Evolutionary conservation across 78 protist genomes (phyloP).

Genomic region (Reticulomyxa filosa): DNA sequence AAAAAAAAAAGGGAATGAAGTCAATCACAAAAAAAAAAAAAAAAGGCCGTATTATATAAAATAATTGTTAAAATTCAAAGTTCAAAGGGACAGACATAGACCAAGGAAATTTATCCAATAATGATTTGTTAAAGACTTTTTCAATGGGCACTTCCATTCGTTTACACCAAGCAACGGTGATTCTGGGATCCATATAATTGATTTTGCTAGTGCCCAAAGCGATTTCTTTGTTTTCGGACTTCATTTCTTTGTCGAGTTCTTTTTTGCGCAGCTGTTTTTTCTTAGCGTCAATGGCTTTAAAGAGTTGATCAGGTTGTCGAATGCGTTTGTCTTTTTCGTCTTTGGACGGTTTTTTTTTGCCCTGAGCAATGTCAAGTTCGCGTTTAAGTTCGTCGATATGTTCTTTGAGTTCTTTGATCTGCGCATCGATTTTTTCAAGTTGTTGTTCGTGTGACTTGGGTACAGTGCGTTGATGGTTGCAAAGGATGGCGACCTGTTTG

Average conservation of each 20-base stretch:
- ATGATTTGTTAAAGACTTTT: constrained; percentile 18
- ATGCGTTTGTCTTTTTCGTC: no score
- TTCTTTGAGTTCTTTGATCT: constrained; percentile 4
- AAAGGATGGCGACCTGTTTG: constrained; percentile 81
- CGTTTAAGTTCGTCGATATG: not conserved
- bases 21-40: no score
- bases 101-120: constrained; percentile 29
- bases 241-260: constrained; percentile 20
- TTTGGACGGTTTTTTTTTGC: not conserved
- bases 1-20: no score
- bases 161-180: constrained; percentile 88
- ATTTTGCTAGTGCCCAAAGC: constrained; percentile 79
- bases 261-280: not conserved
- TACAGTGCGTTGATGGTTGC: constrained; percentile 88
- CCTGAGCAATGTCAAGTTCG: not conserved
- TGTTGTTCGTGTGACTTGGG: no score
- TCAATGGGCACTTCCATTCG: constrained; percentile 24
- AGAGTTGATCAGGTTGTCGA: no score
- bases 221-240: constrained; percentile 31
- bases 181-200: constrained; percentile 96
- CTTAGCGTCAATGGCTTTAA: not conserved
- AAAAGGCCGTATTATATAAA: no score
- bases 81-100: constrained; percentile 10
- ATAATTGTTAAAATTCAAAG: constrained; percentile 8
- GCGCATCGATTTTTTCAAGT: constrained; percentile 17